Conservation (phyloP, 2,329 filamentous ascomycete species). For the Neonectria punicea region DNA sequence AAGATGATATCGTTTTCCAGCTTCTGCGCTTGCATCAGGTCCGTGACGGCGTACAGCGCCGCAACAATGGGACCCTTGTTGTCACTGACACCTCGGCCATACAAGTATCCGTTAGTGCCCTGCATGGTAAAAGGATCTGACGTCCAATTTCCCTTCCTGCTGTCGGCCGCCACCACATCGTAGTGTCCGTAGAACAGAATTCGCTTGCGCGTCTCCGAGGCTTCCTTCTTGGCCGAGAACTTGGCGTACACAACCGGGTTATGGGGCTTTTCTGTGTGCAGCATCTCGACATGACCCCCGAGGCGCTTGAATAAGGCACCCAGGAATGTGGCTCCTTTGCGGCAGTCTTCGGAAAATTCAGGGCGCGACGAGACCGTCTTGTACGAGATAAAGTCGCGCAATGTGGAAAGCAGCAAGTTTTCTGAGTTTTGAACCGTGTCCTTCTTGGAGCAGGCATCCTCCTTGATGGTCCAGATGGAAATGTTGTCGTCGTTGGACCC, state of each 20-base stretch:
- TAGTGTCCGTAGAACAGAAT: conserved; percentile 98
- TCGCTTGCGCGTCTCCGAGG: conserved; percentile 76
- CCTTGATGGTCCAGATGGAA: conserved; percentile 83
- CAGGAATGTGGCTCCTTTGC: conserved; percentile 89
- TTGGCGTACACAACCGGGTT: conserved; percentile 95
- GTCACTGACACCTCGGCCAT: conserved; percentile 95
- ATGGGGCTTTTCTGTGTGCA: conserved; percentile 81
- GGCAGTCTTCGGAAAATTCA: conserved; percentile 90
- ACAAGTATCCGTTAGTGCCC: conserved; percentile 91
- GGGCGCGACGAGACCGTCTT: conserved; percentile 90
- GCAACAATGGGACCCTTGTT: conserved; percentile 98
- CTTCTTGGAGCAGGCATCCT: conserved; percentile 47
- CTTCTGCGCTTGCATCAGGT: conserved; percentile 84
- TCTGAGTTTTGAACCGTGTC: conserved; percentile 52
- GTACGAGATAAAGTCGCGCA: conserved; percentile 89
- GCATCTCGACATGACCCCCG: conserved; percentile 87
- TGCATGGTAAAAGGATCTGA: conserved; percentile 90
- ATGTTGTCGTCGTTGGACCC: conserved; percentile 93
- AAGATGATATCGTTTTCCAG: conserved; percentile 92
- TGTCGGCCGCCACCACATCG: conserved; percentile 92
- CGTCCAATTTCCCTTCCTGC: conserved; percentile 83
- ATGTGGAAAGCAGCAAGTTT: conserved; percentile 73
- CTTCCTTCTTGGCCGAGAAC: conserved; percentile 80
- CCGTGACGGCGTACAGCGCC: conserved; percentile 91
- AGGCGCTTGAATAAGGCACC: conserved; percentile 92